These are phyloP conservation scores for Saitozyma podzolica DNA, from an alignment of 768 basidiomycete species.

Conservation along the genomic window DNA sequence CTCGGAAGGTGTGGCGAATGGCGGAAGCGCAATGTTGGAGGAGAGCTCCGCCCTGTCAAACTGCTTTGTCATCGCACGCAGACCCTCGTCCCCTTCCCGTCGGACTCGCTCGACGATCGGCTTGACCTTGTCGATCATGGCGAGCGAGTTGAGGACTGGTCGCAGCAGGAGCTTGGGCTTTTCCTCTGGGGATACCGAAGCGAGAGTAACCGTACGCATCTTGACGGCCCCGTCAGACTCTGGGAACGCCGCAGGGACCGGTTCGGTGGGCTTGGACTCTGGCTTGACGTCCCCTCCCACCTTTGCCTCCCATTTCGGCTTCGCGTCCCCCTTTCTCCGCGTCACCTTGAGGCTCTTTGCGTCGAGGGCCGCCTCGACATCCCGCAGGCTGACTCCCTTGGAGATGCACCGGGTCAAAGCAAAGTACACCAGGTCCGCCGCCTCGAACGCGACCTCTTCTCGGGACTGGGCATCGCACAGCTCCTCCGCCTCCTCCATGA, in stretches of 20 bases:
- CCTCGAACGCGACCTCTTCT: conserved; percentile 88
- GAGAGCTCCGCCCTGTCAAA: conserved; percentile 80
- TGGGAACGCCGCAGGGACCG: conserved; percentile 46
- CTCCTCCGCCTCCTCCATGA: conserved; percentile 98
- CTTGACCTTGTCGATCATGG: conserved; percentile 89
- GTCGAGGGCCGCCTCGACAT: conserved; percentile 82
- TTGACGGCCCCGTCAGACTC: conserved; percentile 57
- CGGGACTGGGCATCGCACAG: conserved; percentile 71
- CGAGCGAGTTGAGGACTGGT: conserved; percentile 79
- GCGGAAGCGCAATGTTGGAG: conserved; percentile 72
- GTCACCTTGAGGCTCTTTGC: conserved; percentile 81
- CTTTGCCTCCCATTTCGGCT: conserved; percentile 70
- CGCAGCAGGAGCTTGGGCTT: conserved; percentile 74
- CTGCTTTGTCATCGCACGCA: conserved; percentile 85
- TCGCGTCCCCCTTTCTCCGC: conserved; percentile 85
- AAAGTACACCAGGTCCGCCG: conserved; percentile 93
- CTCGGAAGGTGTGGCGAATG: conserved; percentile 66
- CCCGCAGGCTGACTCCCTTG: conserved; percentile 74
- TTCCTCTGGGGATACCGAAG: conserved; percentile 56
- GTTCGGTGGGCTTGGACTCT: conserved; percentile 45
- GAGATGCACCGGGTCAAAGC: conserved; percentile 79
- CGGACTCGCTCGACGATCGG: conserved; percentile 92
- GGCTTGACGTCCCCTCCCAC: conserved; percentile 37
- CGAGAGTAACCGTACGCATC: conserved; percentile 73
- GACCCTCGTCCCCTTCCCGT: conserved; percentile 75